Conservation (phyloP, 345 rosid genomes). For the Hevea brasiliensis region DNA sequence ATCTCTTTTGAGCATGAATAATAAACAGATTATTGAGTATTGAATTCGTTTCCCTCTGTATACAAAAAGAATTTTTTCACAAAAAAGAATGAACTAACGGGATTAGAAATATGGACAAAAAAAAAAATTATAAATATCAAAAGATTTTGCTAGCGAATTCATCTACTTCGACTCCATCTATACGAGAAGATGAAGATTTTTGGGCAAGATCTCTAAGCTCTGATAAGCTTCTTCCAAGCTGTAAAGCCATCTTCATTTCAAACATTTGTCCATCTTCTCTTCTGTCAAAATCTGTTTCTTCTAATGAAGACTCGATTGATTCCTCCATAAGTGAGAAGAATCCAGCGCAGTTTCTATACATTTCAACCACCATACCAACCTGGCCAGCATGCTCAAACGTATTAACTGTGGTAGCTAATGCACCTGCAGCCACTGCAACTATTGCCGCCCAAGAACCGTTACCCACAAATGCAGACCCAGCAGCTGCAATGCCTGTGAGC, state of each 20-base stretch:
- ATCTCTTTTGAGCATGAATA: too few relatives aligned
- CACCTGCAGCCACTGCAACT: conserved; percentile 38
- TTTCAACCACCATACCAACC: conserved; percentile 59
- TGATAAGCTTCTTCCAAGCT: conserved; percentile 51
- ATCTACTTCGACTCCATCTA: conserved; percentile 19
- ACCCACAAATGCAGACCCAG: conserved; percentile 25
- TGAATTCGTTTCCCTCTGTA: too few relatives aligned
- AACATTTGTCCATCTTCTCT: conserved; percentile 46
- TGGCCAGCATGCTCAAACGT: conserved; percentile 48
- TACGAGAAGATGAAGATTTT: conserved; percentile 22
- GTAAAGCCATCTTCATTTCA: conserved; percentile 40
- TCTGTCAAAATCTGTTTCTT: conserved; percentile 21
- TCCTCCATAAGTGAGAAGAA: conserved; percentile 37
- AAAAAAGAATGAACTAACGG: conserved; percentile 7
- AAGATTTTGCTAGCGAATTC: conserved; percentile 51
- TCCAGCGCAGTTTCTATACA: conserved; percentile 53
- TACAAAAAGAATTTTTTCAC: not conserved
- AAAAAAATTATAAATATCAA: conserved; percentile 9
- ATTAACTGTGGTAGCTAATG: conserved; percentile 35
- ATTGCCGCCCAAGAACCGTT: conserved; percentile 19
- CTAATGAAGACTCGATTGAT: conserved; percentile 27
- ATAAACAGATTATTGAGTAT: too few relatives aligned
- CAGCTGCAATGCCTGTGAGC: conserved; percentile 42
- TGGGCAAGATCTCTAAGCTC: conserved; percentile 42
- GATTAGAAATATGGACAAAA: not conserved